These are phyloP conservation scores for Vigna unguiculata DNA, from an alignment of 306 rosid genomes.

Conservation along the genomic window DNA sequence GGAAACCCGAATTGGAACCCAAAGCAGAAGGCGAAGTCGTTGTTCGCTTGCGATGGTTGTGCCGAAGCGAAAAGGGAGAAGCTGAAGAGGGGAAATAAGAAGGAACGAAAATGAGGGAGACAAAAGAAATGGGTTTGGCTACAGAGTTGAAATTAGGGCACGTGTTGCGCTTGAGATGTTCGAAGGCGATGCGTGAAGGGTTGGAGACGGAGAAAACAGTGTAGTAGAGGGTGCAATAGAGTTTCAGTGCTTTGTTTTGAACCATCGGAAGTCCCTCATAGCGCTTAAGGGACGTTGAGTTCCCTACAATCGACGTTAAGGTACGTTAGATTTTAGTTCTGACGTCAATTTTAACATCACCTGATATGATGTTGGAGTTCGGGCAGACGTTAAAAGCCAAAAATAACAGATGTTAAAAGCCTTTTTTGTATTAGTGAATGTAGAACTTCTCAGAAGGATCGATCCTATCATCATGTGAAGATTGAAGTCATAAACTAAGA, in stretches of 20 bases:
- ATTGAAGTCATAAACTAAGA: too few species aligned
- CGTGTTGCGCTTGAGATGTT: conserved; percentile 94
- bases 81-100: conserved; percentile 35
- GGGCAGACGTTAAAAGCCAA: too few species aligned
- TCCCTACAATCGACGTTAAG: too few species aligned
- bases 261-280: conserved; percentile 84
- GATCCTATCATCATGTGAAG: too few species aligned
- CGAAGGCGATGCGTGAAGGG: conserved; percentile 93
- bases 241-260: conserved; percentile 88
- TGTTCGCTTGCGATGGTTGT: conserved; percentile 63
- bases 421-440: too few species aligned
- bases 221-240: conserved; percentile 81
- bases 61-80: conserved; percentile 43
- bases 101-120: conserved; percentile 44
- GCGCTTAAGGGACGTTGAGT: too few species aligned
- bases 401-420: too few species aligned
- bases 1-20: conserved; percentile 6
- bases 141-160: conserved; percentile 82
- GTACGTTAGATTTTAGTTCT: too few species aligned
- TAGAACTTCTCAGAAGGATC: too few species aligned
- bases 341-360: too few species aligned
- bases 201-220: conserved; percentile 94
- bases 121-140: conserved; percentile 76
- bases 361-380: too few species aligned
- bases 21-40: conserved; percentile 44